Percentiles rank a stretch among this genome's conserved stretches.
These are phyloP conservation scores for Haberlea rhodopensis DNA, from an alignment of 257 asterid genomes.

Conservation along the genomic window DNA sequence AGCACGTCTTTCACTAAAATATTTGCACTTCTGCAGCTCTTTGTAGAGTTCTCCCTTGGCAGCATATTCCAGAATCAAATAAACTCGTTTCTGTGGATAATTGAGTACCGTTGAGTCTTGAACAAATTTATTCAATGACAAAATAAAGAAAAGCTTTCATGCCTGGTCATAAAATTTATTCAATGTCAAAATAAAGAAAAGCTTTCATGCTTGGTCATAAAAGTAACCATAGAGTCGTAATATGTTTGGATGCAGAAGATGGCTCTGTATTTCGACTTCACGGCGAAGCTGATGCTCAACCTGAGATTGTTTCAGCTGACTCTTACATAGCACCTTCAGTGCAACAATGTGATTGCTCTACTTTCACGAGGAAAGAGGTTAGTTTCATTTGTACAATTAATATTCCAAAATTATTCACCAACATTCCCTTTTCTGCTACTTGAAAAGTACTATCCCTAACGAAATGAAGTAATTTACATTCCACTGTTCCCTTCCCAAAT, in stretches of 20 bases:
- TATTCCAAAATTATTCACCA: constrained; percentile 8
- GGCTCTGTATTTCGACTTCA: constrained; percentile 95
- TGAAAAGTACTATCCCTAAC: no score
- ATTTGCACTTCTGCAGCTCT: no score
- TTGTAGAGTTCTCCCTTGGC: no score
- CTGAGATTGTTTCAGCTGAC: constrained; percentile 83
- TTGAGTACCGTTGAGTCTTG: constrained; percentile 15
- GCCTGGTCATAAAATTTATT: constrained; percentile 8
- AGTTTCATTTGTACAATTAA: neutral
- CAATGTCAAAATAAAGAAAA: constrained; percentile 11
- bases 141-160: neutral
- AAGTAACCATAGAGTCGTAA: constrained; percentile 88
- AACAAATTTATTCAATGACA: no score
- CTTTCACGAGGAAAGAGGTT: constrained; percentile 12
- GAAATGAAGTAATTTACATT: no score
- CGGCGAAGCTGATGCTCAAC: constrained; percentile 98
- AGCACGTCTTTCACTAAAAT: no score
- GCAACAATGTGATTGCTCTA: constrained; percentile 95
- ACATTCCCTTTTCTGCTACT: neutral
- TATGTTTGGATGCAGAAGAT: constrained; percentile 92
- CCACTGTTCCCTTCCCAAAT: no score
- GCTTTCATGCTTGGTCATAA: constrained; percentile 65
- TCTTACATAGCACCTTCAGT: no score
- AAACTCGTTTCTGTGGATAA: constrained; percentile 79
- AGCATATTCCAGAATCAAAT: no score